Base-by-base conservation (phyloP, 495 filamentous ascomycete species). In the Trypethelium eluteriae region DNA sequence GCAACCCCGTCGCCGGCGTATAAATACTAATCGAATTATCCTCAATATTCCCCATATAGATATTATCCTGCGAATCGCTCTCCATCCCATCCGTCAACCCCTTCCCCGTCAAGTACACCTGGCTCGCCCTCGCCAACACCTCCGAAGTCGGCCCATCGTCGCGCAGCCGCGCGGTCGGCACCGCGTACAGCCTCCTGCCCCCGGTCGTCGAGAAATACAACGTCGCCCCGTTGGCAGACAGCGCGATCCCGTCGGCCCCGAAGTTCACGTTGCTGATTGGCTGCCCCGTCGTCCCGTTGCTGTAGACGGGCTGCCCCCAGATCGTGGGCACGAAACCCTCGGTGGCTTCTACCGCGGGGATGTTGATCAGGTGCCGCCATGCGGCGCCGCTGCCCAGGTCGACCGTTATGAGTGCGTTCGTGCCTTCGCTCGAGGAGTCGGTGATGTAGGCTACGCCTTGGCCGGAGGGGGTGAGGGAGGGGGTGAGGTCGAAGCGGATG, bases 391-490 rank as follows among this genome's bases (percentile, higher is more conserved):
- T 78, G 38, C 79, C 80, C 32, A 81, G 74, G 67, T 81, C 80
- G 6, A 79, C 79, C 46, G 76, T 74, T 64, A 81, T 72, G 53
- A 81, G 72, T 12, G 74, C 80, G 65, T 78, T 81, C 59, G 75
- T 75, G 57, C 79, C 80, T 69, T 78, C 75, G 49, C 69, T 38
- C 38, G 70, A 74, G 56, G 72, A 75, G 71, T 82, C 80, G 25
- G 79, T 82, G 70, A 81, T 81, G 65, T 81, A 82, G 11, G 76
- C 79, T 1, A 81, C 67, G 16, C 79, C 80, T 12, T 74, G 62
- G 11, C 79, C 77, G 3, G 72, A 73, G 14, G 67, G 62, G 3
- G 76, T 75, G 16, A 75, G n/a, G 32, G 53, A 64, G 2, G 73
- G 56, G 16, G 78, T 74, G 18, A 81, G 71, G 67, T 82, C 79